A percentile compares a stretch with the other conserved stretches of the same genome.
Evolutionary conservation across 2,329 filamentous ascomycete genomes (phyloP).

Genomic region (Sporothrix mexicana): DNA sequence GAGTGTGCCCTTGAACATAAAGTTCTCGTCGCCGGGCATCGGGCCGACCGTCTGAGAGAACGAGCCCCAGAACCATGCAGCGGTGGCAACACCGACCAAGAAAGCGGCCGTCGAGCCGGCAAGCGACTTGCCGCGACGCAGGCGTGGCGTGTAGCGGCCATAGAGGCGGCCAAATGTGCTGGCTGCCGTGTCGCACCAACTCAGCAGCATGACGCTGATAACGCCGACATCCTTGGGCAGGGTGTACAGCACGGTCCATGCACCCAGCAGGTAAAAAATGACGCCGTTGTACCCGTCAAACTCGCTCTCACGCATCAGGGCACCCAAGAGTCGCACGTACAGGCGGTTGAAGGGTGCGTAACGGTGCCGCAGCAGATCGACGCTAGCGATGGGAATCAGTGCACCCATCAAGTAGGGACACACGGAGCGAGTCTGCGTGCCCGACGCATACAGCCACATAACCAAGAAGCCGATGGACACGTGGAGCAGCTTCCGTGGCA

Average conservation of each 20-base stretch:
- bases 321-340: conserved; percentile 84
- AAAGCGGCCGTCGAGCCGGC: conserved; percentile 88
- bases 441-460: conserved; percentile 80
- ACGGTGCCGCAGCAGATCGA: conserved; percentile 82
- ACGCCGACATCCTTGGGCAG: conserved; percentile 94
- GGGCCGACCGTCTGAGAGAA: conserved; percentile 72
- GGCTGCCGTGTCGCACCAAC: conserved; percentile 97
- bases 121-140: conserved; percentile 87
- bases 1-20: conserved; percentile 82
- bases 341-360: conserved; percentile 81
- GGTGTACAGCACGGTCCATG: conserved; percentile 82
- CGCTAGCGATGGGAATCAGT: conserved; percentile 81
- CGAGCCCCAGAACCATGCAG: conserved; percentile 86
- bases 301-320: conserved; percentile 96
- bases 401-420: conserved; percentile 82
- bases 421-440: conserved; percentile 76
- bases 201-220: conserved; percentile 86
- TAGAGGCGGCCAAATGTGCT: conserved; percentile 91
- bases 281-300: conserved; percentile 95
- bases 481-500: conserved; percentile 90
- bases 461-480: conserved; percentile 97
- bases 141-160: conserved; percentile 83
- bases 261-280: conserved; percentile 92
- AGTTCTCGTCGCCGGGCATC: conserved; percentile 72
- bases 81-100: conserved; percentile 79